A percentile compares a stretch with the other conserved stretches of the same genome.
These are phyloP conservation scores for Parascedosporium putredinis DNA, from an alignment of 2,329 filamentous ascomycete genomes.

Conservation along the genomic window DNA sequence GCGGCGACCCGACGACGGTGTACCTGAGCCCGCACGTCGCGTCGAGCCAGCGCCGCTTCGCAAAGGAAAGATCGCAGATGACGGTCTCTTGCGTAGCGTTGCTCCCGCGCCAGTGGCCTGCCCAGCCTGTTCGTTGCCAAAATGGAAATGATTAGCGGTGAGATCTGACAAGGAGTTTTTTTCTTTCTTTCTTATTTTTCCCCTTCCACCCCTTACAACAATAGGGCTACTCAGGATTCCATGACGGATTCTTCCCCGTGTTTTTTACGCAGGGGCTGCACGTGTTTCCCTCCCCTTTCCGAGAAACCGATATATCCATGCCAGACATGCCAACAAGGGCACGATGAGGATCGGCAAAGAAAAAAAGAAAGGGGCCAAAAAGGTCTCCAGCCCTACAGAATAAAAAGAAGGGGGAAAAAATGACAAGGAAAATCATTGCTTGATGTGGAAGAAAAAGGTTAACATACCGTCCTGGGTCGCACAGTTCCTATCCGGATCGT, in stretches of 20 bases:
- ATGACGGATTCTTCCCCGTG: neutral
- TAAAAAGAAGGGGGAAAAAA: too few species aligned
- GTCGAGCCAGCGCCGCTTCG: conserved; percentile 43
- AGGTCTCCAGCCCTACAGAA: neutral
- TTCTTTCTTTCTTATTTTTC: too few species aligned
- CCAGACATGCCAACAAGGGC: neutral
- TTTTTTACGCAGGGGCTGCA: neutral
- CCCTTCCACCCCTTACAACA: too few species aligned
- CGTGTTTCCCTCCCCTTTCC: neutral
- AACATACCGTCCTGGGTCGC: conserved; percentile 30
- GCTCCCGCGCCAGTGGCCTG: conserved; percentile 55
- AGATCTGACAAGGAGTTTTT: too few species aligned
- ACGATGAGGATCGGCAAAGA: neutral
- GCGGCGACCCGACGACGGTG: conserved; percentile 42
- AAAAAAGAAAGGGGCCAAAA: too few species aligned
- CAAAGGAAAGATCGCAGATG: conserved; percentile 55
- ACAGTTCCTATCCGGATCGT: conserved; percentile 59
- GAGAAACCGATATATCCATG: neutral
- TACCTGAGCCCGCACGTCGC: conserved; percentile 54
- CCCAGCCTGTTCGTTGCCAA: conserved; percentile 39
- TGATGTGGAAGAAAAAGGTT: neutral
- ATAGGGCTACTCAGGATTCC: neutral
- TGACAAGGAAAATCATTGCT: too few species aligned
- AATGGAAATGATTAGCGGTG: neutral
- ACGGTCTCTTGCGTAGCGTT: conserved; percentile 59